Evolutionary conservation across 1,139 yeast species (phyloP).

Genomic region (Zygoascus hellenicus): DNA sequence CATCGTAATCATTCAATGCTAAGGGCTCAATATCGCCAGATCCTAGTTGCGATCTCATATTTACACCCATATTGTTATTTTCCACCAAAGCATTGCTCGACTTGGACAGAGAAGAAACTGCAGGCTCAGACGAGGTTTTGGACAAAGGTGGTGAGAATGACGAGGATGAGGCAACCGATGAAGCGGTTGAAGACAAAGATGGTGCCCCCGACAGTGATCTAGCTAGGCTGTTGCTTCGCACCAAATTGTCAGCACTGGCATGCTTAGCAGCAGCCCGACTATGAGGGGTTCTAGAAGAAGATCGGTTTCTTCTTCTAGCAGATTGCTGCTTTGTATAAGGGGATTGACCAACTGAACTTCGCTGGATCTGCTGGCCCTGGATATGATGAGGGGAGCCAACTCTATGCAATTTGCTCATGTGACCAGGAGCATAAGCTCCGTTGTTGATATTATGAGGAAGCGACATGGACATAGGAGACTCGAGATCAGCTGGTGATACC

Average conservation of each 20-base stretch:
- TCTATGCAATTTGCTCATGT: constrained; percentile 16
- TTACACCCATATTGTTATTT: not conserved
- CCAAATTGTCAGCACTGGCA: constrained; percentile 4
- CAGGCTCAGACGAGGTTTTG: not conserved
- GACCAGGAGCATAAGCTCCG: constrained; percentile 1
- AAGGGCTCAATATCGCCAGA: not conserved
- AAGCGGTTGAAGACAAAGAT: not conserved
- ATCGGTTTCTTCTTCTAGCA: constrained; percentile 12
- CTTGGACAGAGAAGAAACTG: not conserved
- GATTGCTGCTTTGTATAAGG: constrained; percentile 3
- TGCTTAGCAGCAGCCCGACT: constrained; percentile 3
- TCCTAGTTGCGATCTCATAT: too few relatives aligned
- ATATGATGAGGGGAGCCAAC: constrained; percentile 15
- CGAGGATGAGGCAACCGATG: constrained; percentile 1
- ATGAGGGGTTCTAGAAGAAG: constrained; percentile 11
- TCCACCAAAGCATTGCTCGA: too few relatives aligned
- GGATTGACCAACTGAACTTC: not conserved
- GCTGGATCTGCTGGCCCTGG: constrained; percentile 13
- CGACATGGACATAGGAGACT: not conserved
- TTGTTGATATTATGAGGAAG: constrained; percentile 10
- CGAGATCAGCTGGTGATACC: constrained; percentile 16
- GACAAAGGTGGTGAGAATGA: constrained; percentile 2
- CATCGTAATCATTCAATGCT: not conserved
- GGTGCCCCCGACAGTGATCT: not conserved
- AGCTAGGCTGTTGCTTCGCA: not conserved